Base-by-base conservation (phyloP, 306 rosid genomes). In the Trifolium dubium region DNA sequence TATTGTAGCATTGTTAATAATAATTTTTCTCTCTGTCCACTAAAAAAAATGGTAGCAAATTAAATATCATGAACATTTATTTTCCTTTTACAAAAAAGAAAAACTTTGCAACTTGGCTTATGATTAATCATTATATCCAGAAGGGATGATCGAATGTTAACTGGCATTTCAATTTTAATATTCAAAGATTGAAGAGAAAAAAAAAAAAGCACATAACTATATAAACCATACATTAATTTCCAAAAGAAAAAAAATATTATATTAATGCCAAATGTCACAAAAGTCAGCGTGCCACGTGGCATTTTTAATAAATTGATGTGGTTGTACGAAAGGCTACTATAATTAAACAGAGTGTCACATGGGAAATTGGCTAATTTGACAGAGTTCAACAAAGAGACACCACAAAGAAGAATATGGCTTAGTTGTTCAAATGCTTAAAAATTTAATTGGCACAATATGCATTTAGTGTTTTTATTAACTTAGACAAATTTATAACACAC, bases 131-230 rank as follows among this genome's bases (percentile, higher is more conserved):
- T 81, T 72, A 30, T 50, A 49, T 41, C 74, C 75, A 40, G 76
- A 81, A 77, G 75, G 44, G 64, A 71, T 79, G 81, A 65, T 64
- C 46, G 67, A 74, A 47, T 79, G 75, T 66, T 74, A 79, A 71
- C 86, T 83, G 86, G 86, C 83, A 83, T 83, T 83, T 76, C 81
- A 59, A 70, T 54, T 82, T 63, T 69, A 62, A 71, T 64, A 76
- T 51, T 62, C 50, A 53, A 72, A 69, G 41, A 83, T 15, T 35
- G 63, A 67, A 32, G 63, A 44, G n/a, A 60, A 65, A 65, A 72
- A 43, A 72, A 43, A 23, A 66, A 72, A 7, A 14, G 46, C 11
- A 64, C 68, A 61, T 51, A 80, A 82, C 69, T 67, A 10, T 55
- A 64, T 12, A 60, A 69, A 44, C 40, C 69, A 83, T 60, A 72